phyloP scores from a whole-genome alignment of 345 rosid species.

The Rhizophora apiculata region DNA sequence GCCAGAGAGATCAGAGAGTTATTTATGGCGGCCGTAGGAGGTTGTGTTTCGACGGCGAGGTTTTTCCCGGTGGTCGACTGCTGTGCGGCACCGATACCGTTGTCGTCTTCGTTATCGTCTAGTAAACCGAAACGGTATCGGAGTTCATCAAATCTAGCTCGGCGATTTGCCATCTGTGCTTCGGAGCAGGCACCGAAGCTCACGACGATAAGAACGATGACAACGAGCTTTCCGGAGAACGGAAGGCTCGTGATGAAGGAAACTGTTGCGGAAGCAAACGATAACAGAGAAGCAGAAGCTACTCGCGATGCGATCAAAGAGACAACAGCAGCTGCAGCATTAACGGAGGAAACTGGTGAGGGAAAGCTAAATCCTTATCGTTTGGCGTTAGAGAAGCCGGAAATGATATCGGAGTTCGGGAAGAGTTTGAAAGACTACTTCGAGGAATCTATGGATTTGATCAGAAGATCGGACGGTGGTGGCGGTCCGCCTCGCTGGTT shows the following conservation, averaged over 20 bases:
- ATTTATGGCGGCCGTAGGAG: neutral
- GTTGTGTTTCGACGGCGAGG: neutral
- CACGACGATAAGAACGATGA: neutral
- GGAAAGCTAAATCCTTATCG: neutral
- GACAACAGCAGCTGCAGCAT: neutral
- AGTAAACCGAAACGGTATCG: neutral
- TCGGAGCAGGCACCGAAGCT: conserved; percentile 12
- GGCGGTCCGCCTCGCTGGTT: conserved; percentile 75
- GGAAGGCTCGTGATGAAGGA: conserved; percentile 5
- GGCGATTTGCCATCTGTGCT: conserved; percentile 16
- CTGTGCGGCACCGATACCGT: neutral
- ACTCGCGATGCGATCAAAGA: neutral
- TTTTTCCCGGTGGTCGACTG: neutral
- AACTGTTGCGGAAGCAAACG: conserved; percentile 10
- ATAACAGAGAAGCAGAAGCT: conserved; percentile 2
- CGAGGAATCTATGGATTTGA: conserved; percentile 41
- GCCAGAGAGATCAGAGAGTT: neutral
- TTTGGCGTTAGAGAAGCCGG: neutral
- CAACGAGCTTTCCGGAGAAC: conserved; percentile 9
- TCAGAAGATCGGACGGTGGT: conserved; percentile 43
- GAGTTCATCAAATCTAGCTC: neutral
- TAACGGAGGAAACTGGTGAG: neutral
- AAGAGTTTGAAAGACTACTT: conserved; percentile 46
- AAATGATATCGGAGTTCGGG: neutral
- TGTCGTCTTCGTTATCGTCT: neutral